Percentiles rank a stretch among this genome's conserved stretches.
Conservation (phyloP, 306 rosid species). For the Arachis hypogaea region DNA sequence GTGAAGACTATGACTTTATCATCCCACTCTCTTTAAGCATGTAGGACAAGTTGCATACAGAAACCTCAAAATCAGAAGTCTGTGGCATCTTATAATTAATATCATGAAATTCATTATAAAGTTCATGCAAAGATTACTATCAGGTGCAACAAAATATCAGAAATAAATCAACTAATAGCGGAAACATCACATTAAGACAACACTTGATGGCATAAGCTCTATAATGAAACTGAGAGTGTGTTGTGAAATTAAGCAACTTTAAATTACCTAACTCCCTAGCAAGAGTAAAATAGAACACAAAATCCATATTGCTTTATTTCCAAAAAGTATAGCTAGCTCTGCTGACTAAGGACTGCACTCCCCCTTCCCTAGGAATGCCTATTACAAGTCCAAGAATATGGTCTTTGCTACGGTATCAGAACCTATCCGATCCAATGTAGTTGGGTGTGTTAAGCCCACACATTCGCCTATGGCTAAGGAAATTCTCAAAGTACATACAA, state of each 20-base stretch:
- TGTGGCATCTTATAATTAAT: neutral
- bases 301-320: neutral
- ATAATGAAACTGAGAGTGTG: neutral
- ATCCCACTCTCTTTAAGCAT: neutral
- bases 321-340: neutral
- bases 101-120: neutral
- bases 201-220: constrained; percentile 6
- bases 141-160: neutral
- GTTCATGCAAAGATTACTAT: neutral
- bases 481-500: neutral
- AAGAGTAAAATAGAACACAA: neutral
- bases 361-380: neutral
- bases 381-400: neutral
- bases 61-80: neutral
- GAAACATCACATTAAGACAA: neutral
- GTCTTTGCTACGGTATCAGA: too few species aligned
- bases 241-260: neutral
- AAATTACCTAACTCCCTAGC: neutral
- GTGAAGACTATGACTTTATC: neutral
- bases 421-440: too few species aligned
- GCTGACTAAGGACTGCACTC: neutral
- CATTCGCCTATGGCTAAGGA: too few species aligned
- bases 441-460: too few species aligned
- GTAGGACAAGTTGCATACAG: neutral
- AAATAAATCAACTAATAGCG: neutral